Conservation (phyloP, 2,329 filamentous ascomycete genomes). For the Colletotrichum viniferum region DNA sequence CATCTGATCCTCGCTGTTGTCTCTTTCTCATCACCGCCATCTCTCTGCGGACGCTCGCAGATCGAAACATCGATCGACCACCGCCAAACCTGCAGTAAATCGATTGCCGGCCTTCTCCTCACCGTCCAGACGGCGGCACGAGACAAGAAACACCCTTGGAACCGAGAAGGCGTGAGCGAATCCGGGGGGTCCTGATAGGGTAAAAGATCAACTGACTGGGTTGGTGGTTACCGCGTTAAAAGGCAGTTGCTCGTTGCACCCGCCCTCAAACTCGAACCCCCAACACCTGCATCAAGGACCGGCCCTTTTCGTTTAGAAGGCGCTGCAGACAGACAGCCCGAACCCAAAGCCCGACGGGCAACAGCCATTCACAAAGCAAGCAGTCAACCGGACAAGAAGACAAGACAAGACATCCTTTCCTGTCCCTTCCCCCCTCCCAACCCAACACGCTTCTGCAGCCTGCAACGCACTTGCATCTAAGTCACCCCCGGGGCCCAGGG, state of each 20-base stretch:
- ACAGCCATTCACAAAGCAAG: neutral
- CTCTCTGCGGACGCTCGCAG: neutral
- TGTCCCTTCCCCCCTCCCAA: constrained; percentile 28
- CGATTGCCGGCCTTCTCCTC: neutral
- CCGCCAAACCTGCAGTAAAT: neutral
- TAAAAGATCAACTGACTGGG: constrained; percentile 5
- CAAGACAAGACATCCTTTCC: neutral
- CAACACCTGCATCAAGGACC: constrained; percentile 7
- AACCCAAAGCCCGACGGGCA: constrained; percentile 25
- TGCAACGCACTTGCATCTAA: constrained; percentile 26
- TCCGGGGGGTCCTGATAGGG: neutral
- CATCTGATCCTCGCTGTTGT: neutral
- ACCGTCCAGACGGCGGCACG: neutral
- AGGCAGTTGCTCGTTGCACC: constrained; percentile 12
- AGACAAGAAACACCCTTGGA: neutral
- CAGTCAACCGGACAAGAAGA: neutral
- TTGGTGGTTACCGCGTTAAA: neutral
- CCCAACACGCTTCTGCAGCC: constrained; percentile 24
- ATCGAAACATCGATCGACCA: neutral
- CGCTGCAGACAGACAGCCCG: constrained; percentile 5
- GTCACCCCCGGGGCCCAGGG: constrained; percentile 32
- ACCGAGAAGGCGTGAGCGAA: neutral
- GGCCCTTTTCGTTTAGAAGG: constrained; percentile 11
- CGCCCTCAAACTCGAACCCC: neutral
- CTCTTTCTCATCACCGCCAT: neutral